Conservation (phyloP, 257 asterid species). For the Plantago major region DNA sequence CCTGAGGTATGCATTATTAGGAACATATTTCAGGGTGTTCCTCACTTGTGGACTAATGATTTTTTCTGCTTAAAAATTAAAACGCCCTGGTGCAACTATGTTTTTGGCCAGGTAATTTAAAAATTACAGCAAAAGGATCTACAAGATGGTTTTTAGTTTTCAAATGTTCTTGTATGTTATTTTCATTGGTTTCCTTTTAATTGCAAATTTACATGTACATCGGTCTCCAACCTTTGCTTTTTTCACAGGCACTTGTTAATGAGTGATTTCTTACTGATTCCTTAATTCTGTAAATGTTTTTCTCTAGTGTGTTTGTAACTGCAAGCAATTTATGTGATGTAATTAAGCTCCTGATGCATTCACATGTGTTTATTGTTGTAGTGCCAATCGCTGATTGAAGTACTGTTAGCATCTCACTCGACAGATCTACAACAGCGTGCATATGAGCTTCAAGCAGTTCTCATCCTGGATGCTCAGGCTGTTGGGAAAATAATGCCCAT, state of each 20-base stretch:
- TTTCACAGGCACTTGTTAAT: background rate
- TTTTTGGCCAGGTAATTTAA: no score
- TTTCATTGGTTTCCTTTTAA: background rate
- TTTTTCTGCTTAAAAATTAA: no score
- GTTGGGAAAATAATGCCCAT: constrained; percentile 68
- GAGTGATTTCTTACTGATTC: background rate
- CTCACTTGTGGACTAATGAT: background rate
- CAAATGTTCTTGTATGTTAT: background rate
- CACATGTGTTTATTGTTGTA: constrained; percentile 32
- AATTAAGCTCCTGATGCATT: background rate
- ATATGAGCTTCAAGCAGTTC: constrained; percentile 85
- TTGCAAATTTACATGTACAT: background rate
- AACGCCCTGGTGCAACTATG: no score
- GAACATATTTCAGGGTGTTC: constrained; percentile 1
- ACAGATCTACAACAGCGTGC: constrained; percentile 99
- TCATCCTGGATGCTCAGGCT: constrained; percentile 60
- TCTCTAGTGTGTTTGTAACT: background rate
- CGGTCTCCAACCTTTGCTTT: background rate
- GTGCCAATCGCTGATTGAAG: constrained; percentile 92
- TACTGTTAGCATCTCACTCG: constrained; percentile 78
- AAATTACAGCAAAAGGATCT: no score
- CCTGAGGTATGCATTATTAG: constrained; percentile 61
- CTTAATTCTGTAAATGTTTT: background rate
- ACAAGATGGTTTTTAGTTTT: background rate
- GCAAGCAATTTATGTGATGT: background rate